phyloP scores from a whole-genome alignment of 805 yeast species.

The Starmerella apicola region DNA sequence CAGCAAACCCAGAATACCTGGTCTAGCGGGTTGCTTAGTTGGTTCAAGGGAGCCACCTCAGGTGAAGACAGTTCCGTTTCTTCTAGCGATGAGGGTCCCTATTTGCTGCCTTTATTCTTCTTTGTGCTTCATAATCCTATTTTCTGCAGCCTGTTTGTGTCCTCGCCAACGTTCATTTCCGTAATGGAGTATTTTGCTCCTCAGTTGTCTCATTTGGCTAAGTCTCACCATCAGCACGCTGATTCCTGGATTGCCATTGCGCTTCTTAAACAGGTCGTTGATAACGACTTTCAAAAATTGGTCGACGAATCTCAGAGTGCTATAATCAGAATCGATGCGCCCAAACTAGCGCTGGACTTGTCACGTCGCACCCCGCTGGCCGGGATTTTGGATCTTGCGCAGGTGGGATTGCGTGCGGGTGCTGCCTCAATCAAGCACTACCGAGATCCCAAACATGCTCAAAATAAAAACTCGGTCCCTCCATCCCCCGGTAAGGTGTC shows the following conservation, averaged over 20 bases:
- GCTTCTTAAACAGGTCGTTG: constrained; percentile 25
- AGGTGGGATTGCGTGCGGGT: constrained; percentile 26
- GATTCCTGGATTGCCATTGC: constrained; percentile 26
- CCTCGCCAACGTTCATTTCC: constrained; percentile 21
- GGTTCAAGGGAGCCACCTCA: neutral
- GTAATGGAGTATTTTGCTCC: constrained; percentile 26
- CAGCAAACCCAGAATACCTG: neutral
- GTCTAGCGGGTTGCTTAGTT: neutral
- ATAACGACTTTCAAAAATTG: constrained; percentile 13
- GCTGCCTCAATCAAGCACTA: constrained; percentile 12
- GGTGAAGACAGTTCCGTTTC: neutral
- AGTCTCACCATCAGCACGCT: constrained; percentile 18
- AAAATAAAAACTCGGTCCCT: no score
- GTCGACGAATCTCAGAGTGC: constrained; percentile 9
- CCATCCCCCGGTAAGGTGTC: constrained; percentile 2
- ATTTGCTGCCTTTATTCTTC: constrained; percentile 25
- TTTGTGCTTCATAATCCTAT: constrained; percentile 28
- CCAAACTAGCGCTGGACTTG: constrained; percentile 17
- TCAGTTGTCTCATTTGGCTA: constrained; percentile 24
- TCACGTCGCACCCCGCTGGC: constrained; percentile 23
- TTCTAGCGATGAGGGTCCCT: neutral
- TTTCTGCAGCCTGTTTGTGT: constrained; percentile 24
- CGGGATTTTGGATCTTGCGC: constrained; percentile 28
- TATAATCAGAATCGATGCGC: constrained; percentile 13
- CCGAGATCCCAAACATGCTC: no score